Evolutionary conservation across 78 protist species (phyloP), one percentile per base, ranked within the genome.

Genomic region (Planoprotostelium fungivorum): DNA sequence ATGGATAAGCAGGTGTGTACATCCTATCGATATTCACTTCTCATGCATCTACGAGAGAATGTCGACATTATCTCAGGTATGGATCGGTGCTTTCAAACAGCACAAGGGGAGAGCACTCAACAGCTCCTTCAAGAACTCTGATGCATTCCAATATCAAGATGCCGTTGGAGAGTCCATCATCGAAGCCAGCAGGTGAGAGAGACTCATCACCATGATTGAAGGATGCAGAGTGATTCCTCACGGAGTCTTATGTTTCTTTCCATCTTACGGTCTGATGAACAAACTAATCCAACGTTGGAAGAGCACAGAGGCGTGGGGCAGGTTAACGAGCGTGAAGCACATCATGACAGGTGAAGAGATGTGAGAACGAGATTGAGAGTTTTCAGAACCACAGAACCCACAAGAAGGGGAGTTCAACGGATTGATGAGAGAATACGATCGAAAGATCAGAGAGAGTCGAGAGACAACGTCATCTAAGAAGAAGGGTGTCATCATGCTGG

Each of bases 181-280:
- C 38, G 91, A 95, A 84, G 51, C 95, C 34, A 37, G 96, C 29
- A 51, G 73, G 73, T 51, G 5, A 16, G 73, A 25, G 5, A 51
- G 73, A 5, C 16, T 5, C 16, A 16, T 51, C 5, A 51, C 16
- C 16, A 51, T 51, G 31, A 25, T 51, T 51, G 5, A 16, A 51
- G 73, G 73, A 25, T 51, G 73, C 5, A 87, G 96, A 35, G 0
- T 92, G 34, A 93, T 97, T 5, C 99, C 99, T 34, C 89, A 92
- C 73, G 99, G 99, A 28, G 37, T 98, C 29, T 89, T 99, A 0
- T 99, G 98, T 25, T 99, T 99, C 94, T 99, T 99, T 89, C 98
- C 99, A 16, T 96, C 99, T 1, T 97, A 97, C 90, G 34, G 91
- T 0, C 86, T 91, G 87, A 39, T 97, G 90, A 84, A 34, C 0